Evolutionary conservation across 139 green algal species (phyloP).

Genomic region (Micromonas commoda): DNA sequence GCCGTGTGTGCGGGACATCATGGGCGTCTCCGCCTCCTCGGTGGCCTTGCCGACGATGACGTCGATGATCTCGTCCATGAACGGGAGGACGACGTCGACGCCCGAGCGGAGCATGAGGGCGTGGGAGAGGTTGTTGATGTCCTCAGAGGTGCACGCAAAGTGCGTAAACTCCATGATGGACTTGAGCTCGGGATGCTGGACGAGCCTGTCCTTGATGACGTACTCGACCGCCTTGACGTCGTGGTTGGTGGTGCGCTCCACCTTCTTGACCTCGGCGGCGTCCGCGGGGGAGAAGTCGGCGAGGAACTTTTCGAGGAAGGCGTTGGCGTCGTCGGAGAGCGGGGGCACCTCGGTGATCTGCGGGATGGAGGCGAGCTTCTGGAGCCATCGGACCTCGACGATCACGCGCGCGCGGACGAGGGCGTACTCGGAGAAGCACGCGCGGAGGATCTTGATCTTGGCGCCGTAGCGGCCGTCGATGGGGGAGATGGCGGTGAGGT

Average conservation of each 20-base stretch:
- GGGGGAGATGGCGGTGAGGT: conserved; percentile 41
- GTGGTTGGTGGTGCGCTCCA: conserved; percentile 96
- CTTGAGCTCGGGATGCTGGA: conserved; percentile 1
- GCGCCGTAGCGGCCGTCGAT: conserved; percentile 69
- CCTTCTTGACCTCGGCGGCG: conserved; percentile 66
- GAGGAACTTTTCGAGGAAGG: conserved; percentile 69
- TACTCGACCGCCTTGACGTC: conserved; percentile 99
- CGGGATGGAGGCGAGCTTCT: conserved; percentile 69
- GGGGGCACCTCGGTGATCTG: conserved; percentile 74
- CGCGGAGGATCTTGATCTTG: conserved; percentile 63
- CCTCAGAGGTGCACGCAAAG: conserved; percentile 98
- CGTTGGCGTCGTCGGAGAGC: conserved; percentile 64
- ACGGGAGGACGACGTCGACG: conserved; percentile 51
- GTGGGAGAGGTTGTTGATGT: conserved; percentile 99
- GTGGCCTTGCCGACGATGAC: conserved; percentile 59
- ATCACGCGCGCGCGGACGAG: conserved; percentile 87
- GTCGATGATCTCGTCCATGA: conserved; percentile 69
- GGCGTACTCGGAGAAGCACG: conserved; percentile 90
- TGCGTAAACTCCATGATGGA: conserved; percentile 87
- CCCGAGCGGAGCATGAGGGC: conserved; percentile 91
- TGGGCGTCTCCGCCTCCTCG: conserved; percentile 78
- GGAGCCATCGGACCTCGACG: conserved; percentile 95
- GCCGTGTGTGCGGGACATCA: conserved; percentile 94
- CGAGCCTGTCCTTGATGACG: conserved; percentile 81
- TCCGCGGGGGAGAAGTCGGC: conserved; percentile 55